Evolutionary conservation across 2,329 filamentous ascomycete species (phyloP).

Genomic region (Fusarium sororula): DNA sequence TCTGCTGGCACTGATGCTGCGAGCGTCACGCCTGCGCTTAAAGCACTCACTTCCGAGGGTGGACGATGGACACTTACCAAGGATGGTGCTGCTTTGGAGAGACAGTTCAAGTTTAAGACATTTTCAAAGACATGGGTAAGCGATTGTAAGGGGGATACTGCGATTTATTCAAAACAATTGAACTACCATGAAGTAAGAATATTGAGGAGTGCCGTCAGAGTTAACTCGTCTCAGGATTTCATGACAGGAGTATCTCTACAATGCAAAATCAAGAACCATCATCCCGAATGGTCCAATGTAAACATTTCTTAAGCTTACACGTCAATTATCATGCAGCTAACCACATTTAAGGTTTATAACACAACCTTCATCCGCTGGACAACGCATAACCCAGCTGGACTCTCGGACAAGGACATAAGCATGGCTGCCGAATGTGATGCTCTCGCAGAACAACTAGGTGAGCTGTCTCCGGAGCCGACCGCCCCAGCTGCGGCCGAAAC

Average conservation of each 20-base stretch:
- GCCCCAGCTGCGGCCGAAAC: slow-evolving; percentile 30
- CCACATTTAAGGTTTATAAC: slow-evolving; percentile 69
- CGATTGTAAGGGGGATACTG: slow-evolving; percentile 10
- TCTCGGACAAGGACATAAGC: slow-evolving; percentile 70
- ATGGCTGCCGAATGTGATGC: slow-evolving; percentile 72
- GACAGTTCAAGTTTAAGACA: slow-evolving; percentile 70
- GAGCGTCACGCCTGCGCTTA: slow-evolving; percentile 47
- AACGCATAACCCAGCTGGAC: slow-evolving; percentile 71
- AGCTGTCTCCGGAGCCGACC: slow-evolving; percentile 51
- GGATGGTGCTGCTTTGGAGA: slow-evolving; percentile 64
- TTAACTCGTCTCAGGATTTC: slow-evolving; percentile 65
- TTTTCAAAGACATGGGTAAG: slow-evolving; percentile 73
- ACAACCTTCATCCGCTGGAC: slow-evolving; percentile 77
- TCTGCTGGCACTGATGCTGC: slow-evolving; percentile 56
- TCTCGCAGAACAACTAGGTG: slow-evolving; percentile 65
- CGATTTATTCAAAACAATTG: background rate
- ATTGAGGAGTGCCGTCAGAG: background rate
- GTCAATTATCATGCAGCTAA: background rate
- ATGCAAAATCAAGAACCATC: slow-evolving; percentile 74
- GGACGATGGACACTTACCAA: slow-evolving; percentile 61
- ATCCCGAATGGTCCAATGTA: slow-evolving; percentile 82
- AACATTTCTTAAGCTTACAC: background rate
- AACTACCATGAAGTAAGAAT: background rate
- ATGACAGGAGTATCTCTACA: slow-evolving; percentile 77
- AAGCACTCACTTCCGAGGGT: slow-evolving; percentile 50